These are phyloP conservation scores for Acorus gramineus DNA, from an alignment of 106 monocot species.

Conservation along the genomic window DNA sequence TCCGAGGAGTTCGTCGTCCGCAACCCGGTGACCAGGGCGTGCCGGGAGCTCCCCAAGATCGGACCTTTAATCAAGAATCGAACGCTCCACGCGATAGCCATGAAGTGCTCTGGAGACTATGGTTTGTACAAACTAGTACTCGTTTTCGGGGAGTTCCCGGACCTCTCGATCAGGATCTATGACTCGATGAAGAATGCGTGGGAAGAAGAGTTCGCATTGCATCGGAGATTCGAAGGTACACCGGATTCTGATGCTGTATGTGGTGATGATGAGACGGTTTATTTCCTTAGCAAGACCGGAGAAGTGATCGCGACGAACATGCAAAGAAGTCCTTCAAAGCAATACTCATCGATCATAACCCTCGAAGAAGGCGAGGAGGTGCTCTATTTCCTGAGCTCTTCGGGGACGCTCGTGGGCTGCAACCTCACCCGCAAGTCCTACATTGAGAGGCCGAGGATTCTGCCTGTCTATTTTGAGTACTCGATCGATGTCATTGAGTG, in stretches of 20 bases:
- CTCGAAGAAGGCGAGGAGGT: conserved; percentile 40
- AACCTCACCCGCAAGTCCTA: conserved; percentile 31
- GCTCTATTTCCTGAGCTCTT: conserved; percentile 53
- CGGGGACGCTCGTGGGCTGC: conserved; percentile 49
- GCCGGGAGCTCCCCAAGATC: conserved; percentile 33
- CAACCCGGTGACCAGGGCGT: conserved; percentile 55
- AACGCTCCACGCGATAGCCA: conserved; percentile 56
- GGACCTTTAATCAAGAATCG: not conserved
- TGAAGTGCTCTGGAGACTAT: conserved; percentile 26
- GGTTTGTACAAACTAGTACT: conserved; percentile 38
- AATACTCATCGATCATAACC: conserved; percentile 63
- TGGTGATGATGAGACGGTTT: conserved; percentile 29
- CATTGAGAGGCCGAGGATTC: conserved; percentile 43
- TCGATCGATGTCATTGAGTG: conserved; percentile 61
- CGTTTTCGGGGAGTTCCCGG: conserved; percentile 37
- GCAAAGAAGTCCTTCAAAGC: conserved; percentile 69
- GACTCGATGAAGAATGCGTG: conserved; percentile 38
- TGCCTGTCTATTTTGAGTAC: conserved; percentile 56
- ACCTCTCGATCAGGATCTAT: conserved; percentile 34
- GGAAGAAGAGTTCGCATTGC: conserved; percentile 32
- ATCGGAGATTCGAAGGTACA: conserved; percentile 12
- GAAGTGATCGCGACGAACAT: conserved; percentile 75
- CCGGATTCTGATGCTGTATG: conserved; percentile 1
- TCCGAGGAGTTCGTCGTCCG: conserved; percentile 25
- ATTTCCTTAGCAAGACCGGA: conserved; percentile 81